Evolutionary conservation across 2,329 filamentous ascomycete species (phyloP).

Genomic region (Ceratocystis cubensis): DNA sequence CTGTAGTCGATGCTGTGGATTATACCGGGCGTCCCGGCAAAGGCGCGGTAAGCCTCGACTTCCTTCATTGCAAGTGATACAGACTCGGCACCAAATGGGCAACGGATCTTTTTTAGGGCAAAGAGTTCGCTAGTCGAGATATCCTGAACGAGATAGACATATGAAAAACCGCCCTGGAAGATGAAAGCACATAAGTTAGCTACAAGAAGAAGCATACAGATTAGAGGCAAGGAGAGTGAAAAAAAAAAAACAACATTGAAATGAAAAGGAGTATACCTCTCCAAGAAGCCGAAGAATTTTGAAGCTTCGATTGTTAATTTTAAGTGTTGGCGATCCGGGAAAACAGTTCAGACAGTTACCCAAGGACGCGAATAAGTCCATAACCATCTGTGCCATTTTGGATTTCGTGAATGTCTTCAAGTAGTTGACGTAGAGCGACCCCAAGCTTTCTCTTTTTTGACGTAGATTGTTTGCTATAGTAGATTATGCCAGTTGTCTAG

Average conservation of each 20-base stretch:
- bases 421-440: not conserved
- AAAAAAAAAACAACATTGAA: slow-evolving; percentile 15
- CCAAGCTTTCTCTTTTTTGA: not conserved
- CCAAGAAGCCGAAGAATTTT: slow-evolving; percentile 89
- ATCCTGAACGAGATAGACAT: slow-evolving; percentile 97
- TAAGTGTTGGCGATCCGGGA: slow-evolving; percentile 81
- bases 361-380: slow-evolving; percentile 81
- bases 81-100: slow-evolving; percentile 92
- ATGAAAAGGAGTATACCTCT: slow-evolving; percentile 46
- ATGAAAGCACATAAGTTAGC: not conserved
- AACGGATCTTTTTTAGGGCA: slow-evolving; percentile 96
- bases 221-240: slow-evolving; percentile 6
- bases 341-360: slow-evolving; percentile 96
- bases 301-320: slow-evolving; percentile 89
- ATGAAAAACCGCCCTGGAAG: slow-evolving; percentile 80
- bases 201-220: slow-evolving; percentile 9
- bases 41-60: slow-evolving; percentile 91
- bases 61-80: slow-evolving; percentile 91
- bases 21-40: slow-evolving; percentile 70
- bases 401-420: not conserved
- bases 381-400: slow-evolving; percentile 67
- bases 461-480: not conserved
- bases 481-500: not conserved
- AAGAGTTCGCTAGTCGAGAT: slow-evolving; percentile 71
- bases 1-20: slow-evolving; percentile 75